Evolutionary conservation across 2,329 filamentous ascomycete genomes (phyloP).

Genomic region (Colletotrichum liaoningense): DNA sequence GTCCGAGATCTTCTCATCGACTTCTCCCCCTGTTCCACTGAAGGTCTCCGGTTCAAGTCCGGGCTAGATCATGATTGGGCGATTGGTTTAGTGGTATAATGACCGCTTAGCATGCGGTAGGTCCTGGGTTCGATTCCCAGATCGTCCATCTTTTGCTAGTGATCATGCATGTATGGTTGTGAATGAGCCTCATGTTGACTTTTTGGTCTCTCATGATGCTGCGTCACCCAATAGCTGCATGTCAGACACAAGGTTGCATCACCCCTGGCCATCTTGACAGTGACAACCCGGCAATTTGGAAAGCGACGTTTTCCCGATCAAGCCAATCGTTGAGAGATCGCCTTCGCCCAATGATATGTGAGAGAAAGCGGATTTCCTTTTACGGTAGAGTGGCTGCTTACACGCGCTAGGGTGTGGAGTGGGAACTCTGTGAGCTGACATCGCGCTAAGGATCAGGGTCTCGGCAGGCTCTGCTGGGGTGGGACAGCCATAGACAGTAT

Average conservation of each 20-base stretch:
- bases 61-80: slow-evolving; percentile 1
- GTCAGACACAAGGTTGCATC: background rate
- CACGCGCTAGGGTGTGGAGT: background rate
- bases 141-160: background rate
- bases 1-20: background rate
- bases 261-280: background rate
- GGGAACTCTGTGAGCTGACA: background rate
- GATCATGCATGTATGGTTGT: accelerated
- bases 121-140: slow-evolving; percentile 28
- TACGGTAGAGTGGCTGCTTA: slow-evolving; percentile 1
- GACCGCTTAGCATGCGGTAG: slow-evolving; percentile 29
- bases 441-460: background rate
- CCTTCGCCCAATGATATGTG: background rate
- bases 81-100: slow-evolving; percentile 33
- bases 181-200: background rate
- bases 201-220: background rate
- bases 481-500: background rate
- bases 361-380: background rate
- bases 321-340: background rate
- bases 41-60: background rate
- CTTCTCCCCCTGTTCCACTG: background rate
- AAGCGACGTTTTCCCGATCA: background rate
- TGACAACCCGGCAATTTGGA: background rate
- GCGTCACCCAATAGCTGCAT: background rate
- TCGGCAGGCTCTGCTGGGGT: background rate